phyloP scores from a whole-genome alignment of 2,329 filamentous ascomycete genomes.

The Phialophora macrospora region DNA sequence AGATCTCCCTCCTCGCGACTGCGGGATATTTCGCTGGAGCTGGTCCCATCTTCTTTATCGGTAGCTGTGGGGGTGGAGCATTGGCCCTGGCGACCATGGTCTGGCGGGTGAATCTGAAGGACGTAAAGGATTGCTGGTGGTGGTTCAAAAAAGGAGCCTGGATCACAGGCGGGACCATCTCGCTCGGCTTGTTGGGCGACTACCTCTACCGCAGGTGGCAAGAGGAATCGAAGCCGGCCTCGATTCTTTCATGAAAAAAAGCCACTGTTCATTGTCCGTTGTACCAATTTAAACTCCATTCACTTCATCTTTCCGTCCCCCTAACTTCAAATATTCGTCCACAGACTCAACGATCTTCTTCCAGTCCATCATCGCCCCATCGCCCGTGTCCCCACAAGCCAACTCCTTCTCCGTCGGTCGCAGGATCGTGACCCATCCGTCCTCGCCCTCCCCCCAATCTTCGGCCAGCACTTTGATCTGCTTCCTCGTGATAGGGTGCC shows the following conservation, averaged over 20 bases:
- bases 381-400: slow-evolving; percentile 82
- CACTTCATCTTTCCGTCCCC: slow-evolving; percentile 1
- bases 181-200: slow-evolving; percentile 60
- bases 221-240: slow-evolving; percentile 27
- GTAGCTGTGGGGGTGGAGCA: slow-evolving; percentile 62
- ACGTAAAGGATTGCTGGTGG: slow-evolving; percentile 65
- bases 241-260: slow-evolving; percentile 17
- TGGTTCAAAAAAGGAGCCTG: slow-evolving; percentile 68
- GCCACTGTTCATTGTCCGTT: background rate
- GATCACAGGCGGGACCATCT: slow-evolving; percentile 65
- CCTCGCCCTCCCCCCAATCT: slow-evolving; percentile 68
- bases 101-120: slow-evolving; percentile 61
- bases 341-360: slow-evolving; percentile 65
- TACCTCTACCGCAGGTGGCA: slow-evolving; percentile 48
- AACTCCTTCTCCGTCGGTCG: slow-evolving; percentile 74
- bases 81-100: slow-evolving; percentile 64
- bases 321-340: slow-evolving; percentile 24
- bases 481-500: slow-evolving; percentile 76
- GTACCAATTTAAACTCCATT: slow-evolving; percentile 27
- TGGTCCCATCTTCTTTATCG: slow-evolving; percentile 63
- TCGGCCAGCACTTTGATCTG: slow-evolving; percentile 72
- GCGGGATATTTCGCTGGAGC: slow-evolving; percentile 57
- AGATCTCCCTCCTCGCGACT: slow-evolving; percentile 51
- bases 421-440: slow-evolving; percentile 72
- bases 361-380: slow-evolving; percentile 85